Evolutionary conservation across 371 early-diverging fungal genomes (phyloP).

Genomic region (Mucor piriformis): DNA sequence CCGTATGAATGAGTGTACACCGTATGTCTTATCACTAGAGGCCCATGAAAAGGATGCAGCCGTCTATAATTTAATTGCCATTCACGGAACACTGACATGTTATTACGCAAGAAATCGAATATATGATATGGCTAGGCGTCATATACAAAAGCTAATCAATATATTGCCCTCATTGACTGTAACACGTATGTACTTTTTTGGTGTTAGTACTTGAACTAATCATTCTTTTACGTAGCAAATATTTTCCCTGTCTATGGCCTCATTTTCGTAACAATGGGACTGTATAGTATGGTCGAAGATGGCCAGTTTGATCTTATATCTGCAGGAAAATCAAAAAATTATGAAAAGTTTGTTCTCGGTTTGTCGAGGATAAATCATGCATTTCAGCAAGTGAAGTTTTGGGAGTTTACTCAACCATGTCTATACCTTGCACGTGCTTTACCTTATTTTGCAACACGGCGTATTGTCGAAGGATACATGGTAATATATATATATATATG

Average conservation of each 20-base stretch:
- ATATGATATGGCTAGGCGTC: constrained; percentile 29
- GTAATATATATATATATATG: constrained; percentile 26
- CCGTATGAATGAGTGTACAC: constrained; percentile 35
- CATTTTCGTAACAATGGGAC: constrained; percentile 47
- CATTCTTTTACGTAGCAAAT: constrained; percentile 29
- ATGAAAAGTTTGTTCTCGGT: constrained; percentile 37
- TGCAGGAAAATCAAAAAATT: constrained; percentile 20
- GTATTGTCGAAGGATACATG: constrained; percentile 49
- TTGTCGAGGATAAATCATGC: constrained; percentile 42
- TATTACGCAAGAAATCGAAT: constrained; percentile 41
- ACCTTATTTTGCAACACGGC: constrained; percentile 46
- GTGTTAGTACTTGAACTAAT: neutral
- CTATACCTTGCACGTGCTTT: constrained; percentile 48
- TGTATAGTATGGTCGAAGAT: constrained; percentile 40
- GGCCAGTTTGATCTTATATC: constrained; percentile 29
- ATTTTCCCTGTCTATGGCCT: constrained; percentile 46
- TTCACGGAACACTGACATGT: constrained; percentile 43
- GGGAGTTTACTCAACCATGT: constrained; percentile 52
- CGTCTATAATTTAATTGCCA: constrained; percentile 47
- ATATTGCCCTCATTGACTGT: constrained; percentile 38
- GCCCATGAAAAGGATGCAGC: constrained; percentile 34
- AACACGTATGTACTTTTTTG: constrained; percentile 33
- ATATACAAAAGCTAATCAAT: constrained; percentile 29
- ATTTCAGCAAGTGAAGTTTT: constrained; percentile 48
- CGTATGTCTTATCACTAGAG: constrained; percentile 43